Base-by-base conservation (phyloP, 176 grass and related monocot species). In the Carex cristatella region DNA sequence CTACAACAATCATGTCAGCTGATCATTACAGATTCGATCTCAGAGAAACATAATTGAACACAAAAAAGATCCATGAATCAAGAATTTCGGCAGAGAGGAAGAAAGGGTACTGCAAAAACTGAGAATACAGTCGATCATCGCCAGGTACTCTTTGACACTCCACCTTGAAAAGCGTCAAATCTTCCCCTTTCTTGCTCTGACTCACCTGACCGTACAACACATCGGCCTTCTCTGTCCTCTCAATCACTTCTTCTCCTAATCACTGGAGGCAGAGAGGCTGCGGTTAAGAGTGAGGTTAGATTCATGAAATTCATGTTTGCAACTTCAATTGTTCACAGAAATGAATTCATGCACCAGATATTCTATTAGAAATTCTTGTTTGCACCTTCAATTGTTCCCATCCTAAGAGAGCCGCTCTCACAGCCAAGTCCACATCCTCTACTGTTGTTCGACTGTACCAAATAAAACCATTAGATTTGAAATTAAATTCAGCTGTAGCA, bases 141-240 rank as follows among this genome's bases (percentile, higher is more conserved):
- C 91, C 90, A 40, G 88, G 67, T 19, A 96, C 86, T 65, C 97
- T 91, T 38, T 92, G 76, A 46, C 85, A 91, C 46, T 90, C 79
- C 48, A 82, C 66, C 67, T 88, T 88, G 56, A 99, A 86, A 55
- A 99, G 60, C 55, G 97, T 96, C 86, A 99, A 87, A 85, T 99
- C 93, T 88, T 99, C 97, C 65, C 96, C 93, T 83, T 99, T 99
- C 88, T 92, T 91, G 85, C 85, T 87, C 66, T 90, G 93, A 65
- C 14, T 87, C 32, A 93, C 97, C 81, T 94, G 88, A 53, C 97
- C 93, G 81, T 91, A 90, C 71, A 96, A 85, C 81, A 99, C 81
- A 72, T 99, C 93, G 0, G 96, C 93, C 0, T 89, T 87, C 85
- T 95, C 93, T 71, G 92, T 95, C 88, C 90, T 87, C 91, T 99